Base-by-base conservation (phyloP, 495 filamentous ascomycete genomes). In the Daldinia bambusicola region DNA sequence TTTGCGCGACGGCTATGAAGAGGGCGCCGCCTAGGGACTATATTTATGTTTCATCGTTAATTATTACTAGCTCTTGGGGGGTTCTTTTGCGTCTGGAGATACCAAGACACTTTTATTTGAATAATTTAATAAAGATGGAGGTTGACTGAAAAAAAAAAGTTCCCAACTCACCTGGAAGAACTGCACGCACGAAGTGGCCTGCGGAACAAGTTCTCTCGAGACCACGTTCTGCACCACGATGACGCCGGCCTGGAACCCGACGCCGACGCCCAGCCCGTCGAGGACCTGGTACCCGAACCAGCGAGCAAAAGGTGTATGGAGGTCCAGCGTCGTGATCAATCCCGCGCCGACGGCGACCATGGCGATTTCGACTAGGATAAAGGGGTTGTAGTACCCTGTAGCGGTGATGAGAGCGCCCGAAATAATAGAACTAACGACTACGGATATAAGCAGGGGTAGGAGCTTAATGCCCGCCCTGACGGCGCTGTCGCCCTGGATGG, bases 391-490 rank as follows among this genome's bases (percentile, higher is more conserved):
- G 70, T 86, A 87, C 2, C 85, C 86, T 4, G 85, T 76, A 0
- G 74, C 76, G 13, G 78, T 80, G 57, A 84, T 80, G 20, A 81
- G 69, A 9, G 77, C 81, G 43, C 85, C 85, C 31, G 78, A 71
- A 6, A 75, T 55, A 20, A 86, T 66, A 2, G 80, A 81, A 5
- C 84, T 82, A 38, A 94, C 61, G 43, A 92, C 89, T 2, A 90
- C 84, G 8, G 82, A 78, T 30, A 95, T 85, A 34, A 97, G 86
- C 67, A 92, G 83, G 0, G 94, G 94, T 6, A 97, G 81, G 18
- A 90, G 91, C 75, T 89, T 88, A 75, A 97, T 90, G 36, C 94
- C 94, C 1, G 92, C 93, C 52, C 89, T 80, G 14, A 89, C 87
- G 18, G 94, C 91, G 0, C 83, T 83, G 34, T 86, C 88, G 50